Conservation (phyloP, 768 basidiomycete species). For the Pleurotus salmoneostramineus region DNA sequence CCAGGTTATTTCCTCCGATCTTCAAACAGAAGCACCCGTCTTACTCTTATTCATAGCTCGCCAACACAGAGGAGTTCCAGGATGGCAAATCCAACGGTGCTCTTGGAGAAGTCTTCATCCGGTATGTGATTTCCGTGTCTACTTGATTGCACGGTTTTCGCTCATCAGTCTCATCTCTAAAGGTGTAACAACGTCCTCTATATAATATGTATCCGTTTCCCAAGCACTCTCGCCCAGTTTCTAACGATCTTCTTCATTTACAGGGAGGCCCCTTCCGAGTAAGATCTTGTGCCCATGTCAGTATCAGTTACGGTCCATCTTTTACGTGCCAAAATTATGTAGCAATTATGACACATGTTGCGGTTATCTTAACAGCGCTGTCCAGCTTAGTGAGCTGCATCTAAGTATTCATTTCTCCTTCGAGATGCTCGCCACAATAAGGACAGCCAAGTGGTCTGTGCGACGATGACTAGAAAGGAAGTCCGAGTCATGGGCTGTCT, state of each 20-base stretch:
- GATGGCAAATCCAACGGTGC: constrained; percentile 94
- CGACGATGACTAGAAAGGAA: too few species aligned
- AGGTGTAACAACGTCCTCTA: constrained; percentile 97
- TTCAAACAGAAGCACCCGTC: background rate
- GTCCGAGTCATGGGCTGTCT: background rate
- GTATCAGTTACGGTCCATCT: background rate
- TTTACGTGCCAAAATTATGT: too few species aligned
- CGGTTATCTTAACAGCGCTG: too few species aligned
- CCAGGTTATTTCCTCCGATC: constrained; percentile 51
- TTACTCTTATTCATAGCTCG: constrained; percentile 54
- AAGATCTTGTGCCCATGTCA: background rate
- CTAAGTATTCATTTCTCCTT: too few species aligned
- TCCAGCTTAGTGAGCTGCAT: too few species aligned
- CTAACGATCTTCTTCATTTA: constrained; percentile 29
- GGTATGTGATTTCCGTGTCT: constrained; percentile 46
- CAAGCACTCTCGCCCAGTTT: constrained; percentile 11
- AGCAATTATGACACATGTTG: too few species aligned
- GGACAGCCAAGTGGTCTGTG: too few species aligned
- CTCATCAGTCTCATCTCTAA: constrained; percentile 12
- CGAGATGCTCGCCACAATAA: too few species aligned
- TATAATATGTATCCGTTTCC: constrained; percentile 66
- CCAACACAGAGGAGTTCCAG: constrained; percentile 99
- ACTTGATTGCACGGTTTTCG: background rate
- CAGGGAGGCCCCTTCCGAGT: constrained; percentile 72
- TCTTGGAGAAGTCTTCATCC: constrained; percentile 98